Percentiles rank a stretch among this genome's conserved stretches.
These are phyloP conservation scores for Bauhinia variegata DNA, from an alignment of 306 rosid species.

Conservation along the genomic window DNA sequence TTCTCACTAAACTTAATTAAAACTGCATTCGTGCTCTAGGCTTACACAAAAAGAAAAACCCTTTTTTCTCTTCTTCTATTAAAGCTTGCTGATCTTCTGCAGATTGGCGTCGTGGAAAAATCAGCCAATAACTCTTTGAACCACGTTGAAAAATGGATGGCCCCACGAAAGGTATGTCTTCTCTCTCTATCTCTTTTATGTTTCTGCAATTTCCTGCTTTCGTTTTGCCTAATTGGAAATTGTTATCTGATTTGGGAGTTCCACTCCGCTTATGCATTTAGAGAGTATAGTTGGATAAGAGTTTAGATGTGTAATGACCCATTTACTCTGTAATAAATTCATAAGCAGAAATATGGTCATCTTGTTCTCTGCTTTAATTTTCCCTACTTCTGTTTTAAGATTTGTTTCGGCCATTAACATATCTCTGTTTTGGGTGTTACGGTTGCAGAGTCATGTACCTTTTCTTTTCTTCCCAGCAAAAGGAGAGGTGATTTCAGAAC, in stretches of 20 bases:
- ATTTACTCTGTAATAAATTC: too few relatives aligned
- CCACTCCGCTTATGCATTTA: too few relatives aligned
- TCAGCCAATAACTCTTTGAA: slow-evolving; percentile 49
- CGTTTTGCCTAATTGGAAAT: background rate
- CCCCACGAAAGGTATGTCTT: slow-evolving; percentile 56
- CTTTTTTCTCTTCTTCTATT: background rate
- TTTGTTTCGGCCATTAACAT: slow-evolving; percentile 18
- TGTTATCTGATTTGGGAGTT: slow-evolving; percentile 7
- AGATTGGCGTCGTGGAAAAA: slow-evolving; percentile 77
- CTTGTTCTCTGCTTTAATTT: too few relatives aligned
- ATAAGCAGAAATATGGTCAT: too few relatives aligned
- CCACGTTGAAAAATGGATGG: slow-evolving; percentile 73
- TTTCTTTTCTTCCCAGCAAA: slow-evolving; percentile 68
- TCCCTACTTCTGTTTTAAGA: too few relatives aligned
- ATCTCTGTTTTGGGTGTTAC: background rate
- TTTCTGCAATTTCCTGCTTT: background rate
- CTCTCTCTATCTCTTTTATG: background rate
- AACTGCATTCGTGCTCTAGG: background rate
- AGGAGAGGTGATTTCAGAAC: slow-evolving; percentile 74
- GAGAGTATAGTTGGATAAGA: too few relatives aligned
- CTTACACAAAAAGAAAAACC: too few relatives aligned
- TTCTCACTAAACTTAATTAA: background rate
- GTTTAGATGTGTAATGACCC: too few relatives aligned
- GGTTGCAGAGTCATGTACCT: slow-evolving; percentile 56
- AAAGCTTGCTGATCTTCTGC: background rate